Evolutionary conservation across 345 rosid species (phyloP).

Genomic region (Eucalyptus caleyi): DNA sequence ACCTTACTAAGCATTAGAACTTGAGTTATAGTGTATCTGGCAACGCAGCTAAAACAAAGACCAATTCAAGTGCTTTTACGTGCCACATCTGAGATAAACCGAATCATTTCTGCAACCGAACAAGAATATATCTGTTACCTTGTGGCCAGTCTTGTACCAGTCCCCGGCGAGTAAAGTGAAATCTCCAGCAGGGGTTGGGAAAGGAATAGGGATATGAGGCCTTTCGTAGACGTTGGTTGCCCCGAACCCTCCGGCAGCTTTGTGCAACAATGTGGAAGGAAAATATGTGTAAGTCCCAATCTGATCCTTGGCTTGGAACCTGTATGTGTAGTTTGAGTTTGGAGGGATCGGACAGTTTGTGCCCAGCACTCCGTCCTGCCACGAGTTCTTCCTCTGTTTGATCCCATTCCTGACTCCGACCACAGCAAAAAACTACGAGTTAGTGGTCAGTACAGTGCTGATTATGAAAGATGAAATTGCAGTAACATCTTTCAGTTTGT

Average conservation of each 20-base stretch:
- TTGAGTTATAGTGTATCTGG: not conserved
- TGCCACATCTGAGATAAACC: not conserved
- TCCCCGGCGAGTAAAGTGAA: conserved; percentile 54
- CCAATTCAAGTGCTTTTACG: not conserved
- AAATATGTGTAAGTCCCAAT: conserved; percentile 26
- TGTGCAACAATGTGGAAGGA: conserved; percentile 22
- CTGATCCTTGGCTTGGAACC: conserved; percentile 28
- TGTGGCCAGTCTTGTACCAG: conserved; percentile 40
- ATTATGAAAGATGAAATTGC: not conserved
- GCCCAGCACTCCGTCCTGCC: conserved; percentile 43
- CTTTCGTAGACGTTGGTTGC: conserved; percentile 41
- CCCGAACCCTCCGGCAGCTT: conserved; percentile 40
- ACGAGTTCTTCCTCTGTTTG: conserved; percentile 34
- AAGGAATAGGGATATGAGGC: conserved; percentile 50
- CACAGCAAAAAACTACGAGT: not conserved
- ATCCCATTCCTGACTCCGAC: conserved; percentile 21
- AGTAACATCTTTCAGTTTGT: not conserved
- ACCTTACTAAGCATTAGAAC: not conserved
- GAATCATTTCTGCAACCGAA: not conserved
- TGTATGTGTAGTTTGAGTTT: conserved; percentile 23
- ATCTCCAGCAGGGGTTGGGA: conserved; percentile 34
- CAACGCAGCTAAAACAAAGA: not conserved
- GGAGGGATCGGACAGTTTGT: conserved; percentile 32
- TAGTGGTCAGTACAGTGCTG: not conserved
- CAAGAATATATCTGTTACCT: not conserved